Evolutionary conservation across 192 early-diverging fungal genomes (phyloP).

Genomic region (Bifiguratus adelaidae): DNA sequence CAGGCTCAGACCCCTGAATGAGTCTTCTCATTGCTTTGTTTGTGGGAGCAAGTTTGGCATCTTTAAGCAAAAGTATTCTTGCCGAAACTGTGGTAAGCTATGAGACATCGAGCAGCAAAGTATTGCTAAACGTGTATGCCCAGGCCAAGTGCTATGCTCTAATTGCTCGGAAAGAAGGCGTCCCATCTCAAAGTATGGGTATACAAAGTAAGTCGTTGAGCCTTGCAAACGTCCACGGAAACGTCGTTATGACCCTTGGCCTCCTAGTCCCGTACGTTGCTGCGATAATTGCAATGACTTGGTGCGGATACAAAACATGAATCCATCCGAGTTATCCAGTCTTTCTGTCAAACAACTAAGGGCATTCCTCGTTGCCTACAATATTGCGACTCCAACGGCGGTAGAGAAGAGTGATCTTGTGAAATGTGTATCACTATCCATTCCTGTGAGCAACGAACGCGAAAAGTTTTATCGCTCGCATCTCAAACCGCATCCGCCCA

Average conservation of each 20-base stretch:
- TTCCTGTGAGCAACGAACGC: slow-evolving; percentile 12
- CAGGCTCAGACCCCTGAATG: neutral
- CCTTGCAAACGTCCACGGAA: neutral
- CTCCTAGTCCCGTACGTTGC: slow-evolving; percentile 15
- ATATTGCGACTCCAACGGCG: slow-evolving; percentile 12
- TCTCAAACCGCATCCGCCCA: neutral
- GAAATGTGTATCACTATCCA: slow-evolving; percentile 10
- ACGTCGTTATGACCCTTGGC: neutral
- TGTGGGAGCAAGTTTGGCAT: slow-evolving; percentile 12
- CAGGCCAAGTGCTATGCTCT: slow-evolving; percentile 15
- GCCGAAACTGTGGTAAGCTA: slow-evolving; percentile 23
- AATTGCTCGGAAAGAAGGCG: slow-evolving; percentile 14
- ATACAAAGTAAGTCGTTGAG: slow-evolving; percentile 13
- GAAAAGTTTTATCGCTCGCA: slow-evolving; percentile 11
- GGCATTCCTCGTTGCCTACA: slow-evolving; percentile 16
- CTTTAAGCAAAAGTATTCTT: slow-evolving; percentile 22
- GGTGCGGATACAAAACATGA: slow-evolving; percentile 21
- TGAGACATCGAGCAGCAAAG: neutral
- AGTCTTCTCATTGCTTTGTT: slow-evolving; percentile 7
- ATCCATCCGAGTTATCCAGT: slow-evolving; percentile 5
- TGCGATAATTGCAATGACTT: slow-evolving; percentile 17
- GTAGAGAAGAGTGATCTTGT: slow-evolving; percentile 29
- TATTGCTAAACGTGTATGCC: neutral
- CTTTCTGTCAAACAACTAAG: slow-evolving; percentile 14
- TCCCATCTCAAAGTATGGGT: slow-evolving; percentile 18